Evolutionary conservation across 768 basidiomycete genomes (phyloP).

Genomic region (Mycena latifolia): DNA sequence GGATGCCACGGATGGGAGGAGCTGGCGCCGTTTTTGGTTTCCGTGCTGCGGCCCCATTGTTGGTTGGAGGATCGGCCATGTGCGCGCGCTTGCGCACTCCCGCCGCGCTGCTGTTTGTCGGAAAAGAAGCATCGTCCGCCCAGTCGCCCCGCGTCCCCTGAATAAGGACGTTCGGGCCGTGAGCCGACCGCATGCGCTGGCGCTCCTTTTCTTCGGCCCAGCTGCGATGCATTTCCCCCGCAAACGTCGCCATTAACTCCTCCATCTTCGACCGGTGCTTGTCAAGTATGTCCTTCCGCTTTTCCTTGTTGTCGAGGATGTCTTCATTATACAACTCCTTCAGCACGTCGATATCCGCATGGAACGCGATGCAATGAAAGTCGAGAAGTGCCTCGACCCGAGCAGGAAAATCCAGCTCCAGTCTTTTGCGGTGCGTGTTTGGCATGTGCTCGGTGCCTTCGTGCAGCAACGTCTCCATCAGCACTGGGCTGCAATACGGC

Average conservation of each 20-base stretch:
- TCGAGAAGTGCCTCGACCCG: slow-evolving; percentile 34
- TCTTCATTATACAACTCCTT: slow-evolving; percentile 31
- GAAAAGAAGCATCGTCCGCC: not conserved
- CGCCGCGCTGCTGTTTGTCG: not conserved
- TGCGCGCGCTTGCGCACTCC: slow-evolving; percentile 2
- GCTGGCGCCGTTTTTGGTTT: not conserved
- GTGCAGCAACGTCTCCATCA: slow-evolving; percentile 19
- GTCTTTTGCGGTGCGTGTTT: slow-evolving; percentile 10
- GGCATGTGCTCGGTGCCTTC: slow-evolving; percentile 25
- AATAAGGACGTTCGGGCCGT: not conserved
- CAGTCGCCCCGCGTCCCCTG: no score
- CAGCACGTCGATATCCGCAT: slow-evolving; percentile 31
- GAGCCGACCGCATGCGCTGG: not conserved
- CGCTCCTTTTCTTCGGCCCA: slow-evolving; percentile 21
- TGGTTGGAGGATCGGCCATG: slow-evolving; percentile 15
- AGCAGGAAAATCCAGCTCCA: slow-evolving; percentile 27
- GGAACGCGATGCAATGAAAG: slow-evolving; percentile 34
- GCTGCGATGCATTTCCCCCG: slow-evolving; percentile 9
- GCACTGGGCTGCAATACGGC: slow-evolving; percentile 32
- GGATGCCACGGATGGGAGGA: slow-evolving; percentile 19
- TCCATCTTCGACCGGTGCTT: slow-evolving; percentile 29
- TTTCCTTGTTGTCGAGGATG: not conserved
- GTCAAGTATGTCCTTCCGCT: slow-evolving; percentile 15
- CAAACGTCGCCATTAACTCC: slow-evolving; percentile 6
- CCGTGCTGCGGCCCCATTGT: not conserved